Conservation (phyloP, 495 filamentous ascomycete species). For the Aspergillus homomorphus region DNA sequence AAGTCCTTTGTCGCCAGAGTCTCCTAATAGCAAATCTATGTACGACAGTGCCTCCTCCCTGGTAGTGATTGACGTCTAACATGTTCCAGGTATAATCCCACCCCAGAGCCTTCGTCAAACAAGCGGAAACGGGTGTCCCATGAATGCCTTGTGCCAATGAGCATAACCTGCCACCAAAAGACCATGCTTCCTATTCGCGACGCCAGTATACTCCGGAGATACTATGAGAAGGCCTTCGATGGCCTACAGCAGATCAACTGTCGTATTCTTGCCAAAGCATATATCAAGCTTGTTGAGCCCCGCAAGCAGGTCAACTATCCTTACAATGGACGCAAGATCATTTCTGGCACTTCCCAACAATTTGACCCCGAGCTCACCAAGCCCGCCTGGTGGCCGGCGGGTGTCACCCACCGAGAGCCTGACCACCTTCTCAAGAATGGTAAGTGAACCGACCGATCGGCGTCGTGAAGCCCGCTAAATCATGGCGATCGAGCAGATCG, state of each 20-base stretch:
- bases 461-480: no score
- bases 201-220: slow-evolving; percentile 48
- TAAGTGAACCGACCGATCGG: slow-evolving; percentile 28
- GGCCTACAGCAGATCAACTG: slow-evolving; percentile 70
- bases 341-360: slow-evolving; percentile 33
- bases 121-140: slow-evolving; percentile 27
- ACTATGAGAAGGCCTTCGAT: slow-evolving; percentile 62
- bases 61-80: not conserved
- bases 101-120: slow-evolving; percentile 10
- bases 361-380: slow-evolving; percentile 41
- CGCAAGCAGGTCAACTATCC: slow-evolving; percentile 81
- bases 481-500: slow-evolving; percentile 48
- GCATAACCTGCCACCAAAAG: slow-evolving; percentile 29
- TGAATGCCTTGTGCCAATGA: slow-evolving; percentile 28
- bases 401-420: slow-evolving; percentile 68
- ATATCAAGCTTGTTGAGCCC: slow-evolving; percentile 76
- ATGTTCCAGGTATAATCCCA: not conserved
- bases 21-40: slow-evolving; percentile 16
- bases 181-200: slow-evolving; percentile 53
- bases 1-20: slow-evolving; percentile 19
- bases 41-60: not conserved
- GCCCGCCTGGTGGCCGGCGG: slow-evolving; percentile 76
- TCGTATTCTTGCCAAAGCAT: slow-evolving; percentile 66
- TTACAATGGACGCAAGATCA: slow-evolving; percentile 60
- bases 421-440: slow-evolving; percentile 74